These are phyloP conservation scores for Lablab purpureus DNA, from an alignment of 306 rosid genomes.

Conservation along the genomic window DNA sequence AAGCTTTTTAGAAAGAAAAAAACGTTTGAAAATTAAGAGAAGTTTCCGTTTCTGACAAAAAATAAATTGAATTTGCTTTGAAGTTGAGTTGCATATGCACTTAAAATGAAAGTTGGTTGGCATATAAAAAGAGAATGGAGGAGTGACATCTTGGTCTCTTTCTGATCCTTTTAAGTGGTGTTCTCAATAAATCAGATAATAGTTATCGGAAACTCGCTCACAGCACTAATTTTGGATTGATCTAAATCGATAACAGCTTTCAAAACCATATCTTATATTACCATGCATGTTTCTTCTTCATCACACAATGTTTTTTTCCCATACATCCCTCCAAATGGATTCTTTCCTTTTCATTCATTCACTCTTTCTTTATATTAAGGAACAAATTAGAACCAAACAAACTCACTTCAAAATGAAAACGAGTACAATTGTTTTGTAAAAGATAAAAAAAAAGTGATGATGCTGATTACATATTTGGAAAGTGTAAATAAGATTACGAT, in stretches of 20 bases:
- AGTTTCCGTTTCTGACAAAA: neutral
- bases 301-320: too few relatives aligned
- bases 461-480: too few relatives aligned
- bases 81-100: constrained; percentile 28
- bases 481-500: too few relatives aligned
- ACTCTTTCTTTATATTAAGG: too few relatives aligned
- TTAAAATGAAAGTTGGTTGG: neutral
- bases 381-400: too few relatives aligned
- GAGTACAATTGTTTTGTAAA: too few relatives aligned
- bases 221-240: constrained; percentile 25
- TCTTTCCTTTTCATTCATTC: too few relatives aligned
- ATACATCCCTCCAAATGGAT: too few relatives aligned
- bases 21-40: constrained; percentile 2
- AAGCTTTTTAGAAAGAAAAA: neutral
- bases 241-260: constrained; percentile 8
- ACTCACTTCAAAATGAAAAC: too few relatives aligned
- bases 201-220: constrained; percentile 3
- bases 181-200: neutral
- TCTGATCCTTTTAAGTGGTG: neutral
- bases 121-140: constrained; percentile 32
- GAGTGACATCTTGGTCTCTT: constrained; percentile 19
- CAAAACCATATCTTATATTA: constrained; percentile 4
- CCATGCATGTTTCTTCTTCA: neutral
- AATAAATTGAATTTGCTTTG: neutral
- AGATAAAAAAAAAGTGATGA: too few relatives aligned